phyloP scores from a whole-genome alignment of 176 grass and related monocot genomes.

The Thinopyrum elongatum region DNA sequence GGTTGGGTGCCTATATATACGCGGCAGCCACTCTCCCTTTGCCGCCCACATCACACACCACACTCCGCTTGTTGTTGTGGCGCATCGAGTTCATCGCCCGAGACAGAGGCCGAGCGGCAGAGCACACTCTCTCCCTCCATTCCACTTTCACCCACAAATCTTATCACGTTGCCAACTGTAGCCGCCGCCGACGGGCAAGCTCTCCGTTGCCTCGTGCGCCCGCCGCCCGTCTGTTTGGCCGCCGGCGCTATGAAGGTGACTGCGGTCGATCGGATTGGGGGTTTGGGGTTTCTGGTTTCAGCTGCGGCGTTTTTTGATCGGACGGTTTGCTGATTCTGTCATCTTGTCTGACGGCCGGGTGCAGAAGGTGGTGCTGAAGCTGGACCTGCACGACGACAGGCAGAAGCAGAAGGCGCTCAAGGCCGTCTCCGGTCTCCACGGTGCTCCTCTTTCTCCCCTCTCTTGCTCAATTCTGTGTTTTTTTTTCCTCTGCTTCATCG shows the following conservation, averaged over 20 bases:
- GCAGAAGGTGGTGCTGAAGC: constrained; percentile 75
- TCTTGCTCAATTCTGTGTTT: no score
- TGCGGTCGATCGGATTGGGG: not conserved
- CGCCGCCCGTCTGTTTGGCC: not conserved
- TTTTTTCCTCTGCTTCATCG: no score
- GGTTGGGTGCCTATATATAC: no score
- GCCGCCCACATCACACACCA: not conserved
- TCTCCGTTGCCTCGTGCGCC: no score
- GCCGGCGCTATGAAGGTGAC: not conserved
- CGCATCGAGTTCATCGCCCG: constrained; percentile 8
- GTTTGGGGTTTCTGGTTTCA: not conserved
- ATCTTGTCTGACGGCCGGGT: not conserved
- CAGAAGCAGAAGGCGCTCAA: constrained; percentile 84
- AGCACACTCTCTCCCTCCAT: not conserved
- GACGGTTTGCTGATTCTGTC: not conserved
- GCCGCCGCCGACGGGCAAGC: no score
- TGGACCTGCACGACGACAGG: constrained; percentile 80
- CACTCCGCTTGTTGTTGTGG: no score
- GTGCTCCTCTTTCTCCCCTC: constrained; percentile 1
- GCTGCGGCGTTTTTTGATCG: not conserved
- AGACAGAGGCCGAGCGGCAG: not conserved
- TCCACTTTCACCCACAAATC: not conserved
- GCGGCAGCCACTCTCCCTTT: not conserved
- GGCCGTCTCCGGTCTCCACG: constrained; percentile 54
- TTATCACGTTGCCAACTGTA: no score